Conservation (phyloP, 1,284 basidiomycete species). For the Cryptococcus jaspeensis region DNA sequence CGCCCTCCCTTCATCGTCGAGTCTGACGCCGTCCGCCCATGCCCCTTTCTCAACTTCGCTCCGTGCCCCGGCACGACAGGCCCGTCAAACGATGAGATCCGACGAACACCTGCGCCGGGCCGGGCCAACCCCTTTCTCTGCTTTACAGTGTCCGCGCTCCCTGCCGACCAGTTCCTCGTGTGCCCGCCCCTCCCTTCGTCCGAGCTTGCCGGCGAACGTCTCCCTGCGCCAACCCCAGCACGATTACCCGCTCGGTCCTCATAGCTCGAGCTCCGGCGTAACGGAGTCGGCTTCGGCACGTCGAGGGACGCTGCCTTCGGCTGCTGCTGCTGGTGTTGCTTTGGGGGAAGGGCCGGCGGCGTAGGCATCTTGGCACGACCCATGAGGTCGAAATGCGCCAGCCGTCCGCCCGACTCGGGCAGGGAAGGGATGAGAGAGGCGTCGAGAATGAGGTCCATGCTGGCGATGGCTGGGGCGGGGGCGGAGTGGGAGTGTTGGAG, state of each 20-base stretch:
- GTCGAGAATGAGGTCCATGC: slow-evolving; percentile 16
- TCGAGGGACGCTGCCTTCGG: no score
- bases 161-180: not conserved
- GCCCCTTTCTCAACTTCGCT: not conserved
- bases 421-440: slow-evolving; percentile 23
- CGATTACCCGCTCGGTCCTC: slow-evolving; percentile 6
- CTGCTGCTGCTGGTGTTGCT: no score
- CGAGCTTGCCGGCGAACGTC: not conserved
- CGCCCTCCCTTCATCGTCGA: slow-evolving; percentile 6
- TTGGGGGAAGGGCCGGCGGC: no score
- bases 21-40: slow-evolving; percentile 20
- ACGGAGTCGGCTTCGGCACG: no score
- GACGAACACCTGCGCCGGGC: not conserved
- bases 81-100: slow-evolving; percentile 10
- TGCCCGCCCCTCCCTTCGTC: not conserved
- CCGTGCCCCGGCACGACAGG: not conserved
- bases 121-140: not conserved
- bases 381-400: slow-evolving; percentile 23
- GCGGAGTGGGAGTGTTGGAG: not conserved
- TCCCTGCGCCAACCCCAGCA: slow-evolving; percentile 16
- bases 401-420: slow-evolving; percentile 12
- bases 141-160: not conserved
- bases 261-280: not conserved
- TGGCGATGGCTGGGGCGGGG: not conserved
- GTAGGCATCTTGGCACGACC: slow-evolving; percentile 11